Evolutionary conservation across 768 basidiomycete species (phyloP).

Genomic region (Mycena olivaceomarginata): DNA sequence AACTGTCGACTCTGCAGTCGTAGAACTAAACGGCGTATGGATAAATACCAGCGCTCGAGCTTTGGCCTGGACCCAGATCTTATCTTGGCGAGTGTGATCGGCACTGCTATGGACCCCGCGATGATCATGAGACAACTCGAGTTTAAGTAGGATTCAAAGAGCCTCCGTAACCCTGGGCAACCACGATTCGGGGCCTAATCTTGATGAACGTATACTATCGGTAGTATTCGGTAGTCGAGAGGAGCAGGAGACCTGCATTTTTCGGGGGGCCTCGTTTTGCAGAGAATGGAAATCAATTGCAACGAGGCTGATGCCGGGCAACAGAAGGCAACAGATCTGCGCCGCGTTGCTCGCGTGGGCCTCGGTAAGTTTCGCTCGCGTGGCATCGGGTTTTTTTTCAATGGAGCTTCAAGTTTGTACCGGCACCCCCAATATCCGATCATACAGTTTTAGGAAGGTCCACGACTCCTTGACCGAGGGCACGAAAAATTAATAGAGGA

Average conservation of each 20-base stretch:
- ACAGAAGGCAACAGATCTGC: neutral
- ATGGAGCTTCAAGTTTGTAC: neutral
- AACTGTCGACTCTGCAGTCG: neutral
- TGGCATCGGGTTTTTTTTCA: neutral
- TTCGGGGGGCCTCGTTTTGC: neutral
- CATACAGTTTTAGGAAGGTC: constrained; percentile 1
- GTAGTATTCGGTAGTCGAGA: neutral
- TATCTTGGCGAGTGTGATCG: constrained; percentile 9
- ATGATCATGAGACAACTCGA: neutral
- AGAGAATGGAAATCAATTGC: neutral
- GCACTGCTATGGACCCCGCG: neutral
- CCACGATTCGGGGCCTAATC: neutral
- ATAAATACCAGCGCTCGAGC: neutral
- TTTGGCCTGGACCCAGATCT: neutral
- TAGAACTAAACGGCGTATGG: neutral
- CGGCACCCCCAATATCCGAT: neutral
- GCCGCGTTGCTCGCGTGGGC: neutral
- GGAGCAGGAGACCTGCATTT: neutral
- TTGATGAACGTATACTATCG: neutral
- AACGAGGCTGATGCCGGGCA: neutral
- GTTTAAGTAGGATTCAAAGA: no score
- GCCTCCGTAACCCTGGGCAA: constrained; percentile 8
- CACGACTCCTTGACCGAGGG: no score
- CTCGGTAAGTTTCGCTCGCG: neutral
- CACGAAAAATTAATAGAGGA: neutral